Evolutionary conservation across 1,139 yeast genomes (phyloP), one percentile per base, ranked within the genome.

Genomic region (Saccharomycopsis crataegensis): DNA sequence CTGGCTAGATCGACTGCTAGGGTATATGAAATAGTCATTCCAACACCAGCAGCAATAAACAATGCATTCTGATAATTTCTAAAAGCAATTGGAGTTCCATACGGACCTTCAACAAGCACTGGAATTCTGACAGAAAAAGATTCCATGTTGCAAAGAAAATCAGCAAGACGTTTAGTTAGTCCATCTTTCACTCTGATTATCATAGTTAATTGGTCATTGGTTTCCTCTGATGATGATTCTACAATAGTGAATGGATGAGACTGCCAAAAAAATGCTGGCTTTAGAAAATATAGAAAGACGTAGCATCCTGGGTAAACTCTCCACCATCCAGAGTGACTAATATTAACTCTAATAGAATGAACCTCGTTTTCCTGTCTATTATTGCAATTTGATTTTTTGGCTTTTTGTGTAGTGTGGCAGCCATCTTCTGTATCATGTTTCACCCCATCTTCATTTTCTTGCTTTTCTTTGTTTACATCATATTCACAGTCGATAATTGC

Each of bases 201-300:
- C 49, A 71, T 63, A 1, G 68, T 67, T 55, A 70, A 53, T 54
- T 67, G 70, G 52, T 67, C 67, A 45, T 65, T 66, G 49, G 69
- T 68, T 48, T 64, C 62, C 8, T 64, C 67, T 28, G 61, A 56
- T 7, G 67, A 62, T 4, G 69, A 62, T 32, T 66, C 62, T 8
- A 69, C 61, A 11, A 77, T 68, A 0, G 83, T 77, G 62, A 79
- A 78, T 1, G 83, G 83, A 62, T 79, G 83, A 0, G 81, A 75
- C 65, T 79, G 80, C 80, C 80, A 78, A 63, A 73, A 67, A 8
- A 31, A 11, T 1, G 72, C 64, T 45, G 73, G 72, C 56, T 69
- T 60, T 55, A 69, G 55, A 52, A 71, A 64, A 51, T 65, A 64
- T 6, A 72, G 52, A 64, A 70, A 71, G 17, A 72, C 71, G 54